Conservation (phyloP, 2,329 filamentous ascomycete species). For the Phialocephala sp. region DNA sequence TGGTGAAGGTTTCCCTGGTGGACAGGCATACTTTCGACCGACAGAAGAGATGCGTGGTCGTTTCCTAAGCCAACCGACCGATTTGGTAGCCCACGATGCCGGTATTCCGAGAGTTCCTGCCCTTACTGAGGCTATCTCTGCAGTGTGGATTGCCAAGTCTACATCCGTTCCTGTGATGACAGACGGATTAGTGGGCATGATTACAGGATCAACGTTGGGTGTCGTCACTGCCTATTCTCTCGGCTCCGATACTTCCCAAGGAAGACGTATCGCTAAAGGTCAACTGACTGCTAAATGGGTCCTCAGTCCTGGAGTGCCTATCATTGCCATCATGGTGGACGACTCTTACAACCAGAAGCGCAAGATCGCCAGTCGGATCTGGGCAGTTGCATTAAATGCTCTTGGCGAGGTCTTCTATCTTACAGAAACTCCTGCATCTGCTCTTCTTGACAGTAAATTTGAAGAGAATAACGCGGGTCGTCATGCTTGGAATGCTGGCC, state of each 20-base stretch:
- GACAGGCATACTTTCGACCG: constrained; percentile 78
- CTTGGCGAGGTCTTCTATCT: constrained; percentile 91
- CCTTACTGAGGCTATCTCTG: constrained; percentile 72
- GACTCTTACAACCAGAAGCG: constrained; percentile 78
- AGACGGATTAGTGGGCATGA: constrained; percentile 78
- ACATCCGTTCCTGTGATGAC: constrained; percentile 72
- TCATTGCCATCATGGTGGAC: constrained; percentile 82
- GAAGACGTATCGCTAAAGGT: constrained; percentile 69
- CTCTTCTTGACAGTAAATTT: constrained; percentile 51
- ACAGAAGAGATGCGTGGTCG: constrained; percentile 76
- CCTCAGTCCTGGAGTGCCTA: constrained; percentile 89
- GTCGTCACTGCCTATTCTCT: constrained; percentile 83
- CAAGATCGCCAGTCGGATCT: constrained; percentile 73
- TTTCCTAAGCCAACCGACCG: constrained; percentile 69
- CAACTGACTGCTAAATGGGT: constrained; percentile 90
- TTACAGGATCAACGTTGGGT: constrained; percentile 83
- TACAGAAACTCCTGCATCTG: constrained; percentile 67
- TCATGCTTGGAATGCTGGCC: constrained; percentile 80
- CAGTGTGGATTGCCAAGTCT: constrained; percentile 91
- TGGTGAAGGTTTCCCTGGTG: constrained; percentile 86
- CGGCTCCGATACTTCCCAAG: constrained; percentile 59
- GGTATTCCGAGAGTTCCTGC: constrained; percentile 80
- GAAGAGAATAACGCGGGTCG: constrained; percentile 62
- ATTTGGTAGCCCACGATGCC: constrained; percentile 64
- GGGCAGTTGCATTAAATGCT: constrained; percentile 93